Evolutionary conservation across 2,329 filamentous ascomycete genomes (phyloP), one percentile per base, ranked within the genome.

Genomic region (Colletotrichum liriopes): DNA sequence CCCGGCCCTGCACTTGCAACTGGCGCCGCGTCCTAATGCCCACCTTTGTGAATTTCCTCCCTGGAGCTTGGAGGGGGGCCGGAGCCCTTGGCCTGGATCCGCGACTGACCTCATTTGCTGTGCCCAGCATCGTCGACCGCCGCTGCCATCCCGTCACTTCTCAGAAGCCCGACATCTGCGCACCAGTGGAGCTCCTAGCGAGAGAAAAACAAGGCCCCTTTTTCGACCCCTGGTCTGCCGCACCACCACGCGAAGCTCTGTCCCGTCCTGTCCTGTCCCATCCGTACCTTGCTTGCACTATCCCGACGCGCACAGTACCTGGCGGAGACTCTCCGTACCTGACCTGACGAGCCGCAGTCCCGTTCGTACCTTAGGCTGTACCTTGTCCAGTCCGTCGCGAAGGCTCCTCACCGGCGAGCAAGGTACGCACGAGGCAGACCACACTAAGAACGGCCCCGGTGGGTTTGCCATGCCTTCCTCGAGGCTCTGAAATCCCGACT

Each of bases 401-500:
- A 54, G 29, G 39, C 51, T 58, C 51, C 37, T 58, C 41, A 43
- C 37, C 62, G 29, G 5, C 32, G 39, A 47, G 63, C 55, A 60
- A 61, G 64, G 35, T 63, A 52, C 47, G n/a, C 60, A 64, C 61
- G 37, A 64, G 61, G 61, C 26, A 32, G 49, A 11, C 49, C 69
- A 67, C 69, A 55, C 69, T 69, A 72, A 59, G 58, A 64, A 52
- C 69, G 59, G 45, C 43, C 39, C 70, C 26, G 32, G 70, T 72
- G 70, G 70, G 65, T 72, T 72, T 72, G 47, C 70, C 70, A 71
- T 73, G 71, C 56, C 61, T 62, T 71, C 67, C 61, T 62, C 59
- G 71, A 73, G 67, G 67, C 67, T 73, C 67, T 62, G 56, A 43
- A 63, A 62, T 73, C 67, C 71, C 62, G 67, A 58, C 71, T 66